Evolutionary conservation across 148 eudicot genomes (phyloP), one percentile per base, ranked within the genome.

Genomic region (Rhododendron henanense): DNA sequence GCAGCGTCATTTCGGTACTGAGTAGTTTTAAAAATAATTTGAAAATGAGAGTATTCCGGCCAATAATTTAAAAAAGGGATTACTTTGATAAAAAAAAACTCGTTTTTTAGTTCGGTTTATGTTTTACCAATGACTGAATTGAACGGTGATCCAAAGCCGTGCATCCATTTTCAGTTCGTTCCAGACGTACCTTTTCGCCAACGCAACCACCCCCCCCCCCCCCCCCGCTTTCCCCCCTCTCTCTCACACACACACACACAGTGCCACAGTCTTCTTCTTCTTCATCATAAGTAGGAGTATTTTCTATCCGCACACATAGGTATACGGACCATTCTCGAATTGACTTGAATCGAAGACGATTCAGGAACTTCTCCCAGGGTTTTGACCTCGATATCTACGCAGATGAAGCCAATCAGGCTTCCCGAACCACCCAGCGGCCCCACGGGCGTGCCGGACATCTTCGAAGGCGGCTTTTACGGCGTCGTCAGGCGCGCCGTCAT

Each of bases 381-480:
- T 84, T 84, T 8, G 44, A 25, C 18, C 3, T 23, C 23, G 1
- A 2, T 2, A 78, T 8, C 13, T 2, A n/a, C 31, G 31, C 28
- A 53, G 18, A 97, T 97, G 99, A 94, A 92, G 91, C 98, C 98
- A 57, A 97, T 97, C 67, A 91, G 90, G 90, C 96, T 97, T 25
- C 99, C 99, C 79, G 98, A 95, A 77, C 99, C 99, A 8, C 94
- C 99, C 50, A 86, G 90, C 25, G 93, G 97, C 87, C 95, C 99
- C 35, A 73, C 78, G 14, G 86, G 93, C 81, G 89, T 93, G 87
- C 95, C 96, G 28, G 98, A 95, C 74, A 95, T 95, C 81, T 97
- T 97, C 69, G 94, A 94, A 85, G 98, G 95, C 55, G 99, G 95
- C 19, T 93, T 95, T 41, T 91, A 91, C 75, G 96, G 98, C 75